phyloP scores from a whole-genome alignment of 176 grass and related monocot genomes.

The Zoysia japonica region DNA sequence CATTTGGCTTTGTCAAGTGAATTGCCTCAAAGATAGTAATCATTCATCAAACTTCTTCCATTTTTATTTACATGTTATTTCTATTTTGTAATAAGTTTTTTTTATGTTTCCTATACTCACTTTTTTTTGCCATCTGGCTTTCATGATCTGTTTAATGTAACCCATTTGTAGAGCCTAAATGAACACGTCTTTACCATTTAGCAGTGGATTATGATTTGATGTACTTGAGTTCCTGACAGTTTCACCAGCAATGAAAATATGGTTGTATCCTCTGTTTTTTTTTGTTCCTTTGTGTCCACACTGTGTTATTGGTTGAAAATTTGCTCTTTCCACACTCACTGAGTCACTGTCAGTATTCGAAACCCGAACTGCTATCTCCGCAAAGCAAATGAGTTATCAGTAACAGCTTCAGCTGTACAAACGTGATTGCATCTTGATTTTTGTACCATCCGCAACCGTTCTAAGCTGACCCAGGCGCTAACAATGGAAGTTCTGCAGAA shows the following conservation, averaged over 20 bases:
- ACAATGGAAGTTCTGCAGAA: constrained; percentile 5
- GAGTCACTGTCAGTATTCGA: neutral
- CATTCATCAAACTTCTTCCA: constrained; percentile 26
- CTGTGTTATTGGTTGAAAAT: constrained; percentile 1
- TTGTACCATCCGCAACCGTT: neutral
- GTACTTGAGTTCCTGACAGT: neutral
- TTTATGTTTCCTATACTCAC: neutral
- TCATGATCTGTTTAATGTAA: neutral
- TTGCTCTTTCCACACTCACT: neutral
- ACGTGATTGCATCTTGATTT: neutral
- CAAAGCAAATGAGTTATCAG: neutral
- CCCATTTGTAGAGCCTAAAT: neutral
- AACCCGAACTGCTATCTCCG: neutral
- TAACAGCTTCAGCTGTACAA: neutral
- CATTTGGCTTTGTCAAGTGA: neutral
- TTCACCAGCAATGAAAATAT: neutral
- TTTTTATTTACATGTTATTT: neutral
- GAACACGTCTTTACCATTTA: neutral
- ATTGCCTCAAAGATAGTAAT: neutral
- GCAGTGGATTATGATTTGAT: neutral
- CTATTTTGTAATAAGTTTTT: constrained; percentile 26
- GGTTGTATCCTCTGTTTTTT: neutral
- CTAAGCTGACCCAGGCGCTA: neutral
- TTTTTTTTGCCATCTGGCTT: neutral
- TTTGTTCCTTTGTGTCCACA: neutral